A percentile compares a stretch with the other conserved stretches of the same genome.
These are phyloP conservation scores for Diatrype stigma DNA, from an alignment of 2,329 filamentous ascomycete species.

Conservation along the genomic window DNA sequence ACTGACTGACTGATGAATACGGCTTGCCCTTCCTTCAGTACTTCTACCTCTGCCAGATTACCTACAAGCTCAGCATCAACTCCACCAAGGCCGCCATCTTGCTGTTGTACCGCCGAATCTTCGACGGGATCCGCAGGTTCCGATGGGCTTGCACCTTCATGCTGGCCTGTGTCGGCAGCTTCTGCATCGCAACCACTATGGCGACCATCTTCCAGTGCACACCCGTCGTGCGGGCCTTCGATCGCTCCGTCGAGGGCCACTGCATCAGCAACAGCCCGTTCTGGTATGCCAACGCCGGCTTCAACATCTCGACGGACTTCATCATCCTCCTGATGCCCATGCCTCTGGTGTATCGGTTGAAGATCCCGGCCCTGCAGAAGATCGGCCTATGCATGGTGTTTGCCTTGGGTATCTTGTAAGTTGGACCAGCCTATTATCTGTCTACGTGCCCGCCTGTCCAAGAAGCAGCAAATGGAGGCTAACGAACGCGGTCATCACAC, in stretches of 20 bases:
- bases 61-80: conserved; percentile 30
- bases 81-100: conserved; percentile 29
- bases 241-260: conserved; percentile 18
- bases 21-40: conserved; percentile 11
- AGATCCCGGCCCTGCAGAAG: conserved; percentile 35
- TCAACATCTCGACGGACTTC: conserved; percentile 38
- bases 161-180: conserved; percentile 18
- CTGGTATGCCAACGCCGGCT: conserved; percentile 38
- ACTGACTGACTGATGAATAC: neutral
- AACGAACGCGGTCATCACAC: neutral
- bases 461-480: neutral
- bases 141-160: conserved; percentile 21
- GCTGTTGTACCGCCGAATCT: conserved; percentile 29
- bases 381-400: conserved; percentile 36
- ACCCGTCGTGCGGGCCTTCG: conserved; percentile 25
- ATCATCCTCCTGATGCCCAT: conserved; percentile 36
- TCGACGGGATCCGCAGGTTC: conserved; percentile 26
- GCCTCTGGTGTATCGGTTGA: conserved; percentile 34
- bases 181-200: conserved; percentile 23
- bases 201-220: conserved; percentile 29
- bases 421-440: neutral
- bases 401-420: conserved; percentile 37
- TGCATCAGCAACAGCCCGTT: conserved; percentile 35
- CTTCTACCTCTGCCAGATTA: conserved; percentile 29
- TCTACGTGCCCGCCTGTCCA: neutral